Evolutionary conservation across 176 grass and related monocot species (phyloP).

Genomic region (Tuctoria greenei): DNA sequence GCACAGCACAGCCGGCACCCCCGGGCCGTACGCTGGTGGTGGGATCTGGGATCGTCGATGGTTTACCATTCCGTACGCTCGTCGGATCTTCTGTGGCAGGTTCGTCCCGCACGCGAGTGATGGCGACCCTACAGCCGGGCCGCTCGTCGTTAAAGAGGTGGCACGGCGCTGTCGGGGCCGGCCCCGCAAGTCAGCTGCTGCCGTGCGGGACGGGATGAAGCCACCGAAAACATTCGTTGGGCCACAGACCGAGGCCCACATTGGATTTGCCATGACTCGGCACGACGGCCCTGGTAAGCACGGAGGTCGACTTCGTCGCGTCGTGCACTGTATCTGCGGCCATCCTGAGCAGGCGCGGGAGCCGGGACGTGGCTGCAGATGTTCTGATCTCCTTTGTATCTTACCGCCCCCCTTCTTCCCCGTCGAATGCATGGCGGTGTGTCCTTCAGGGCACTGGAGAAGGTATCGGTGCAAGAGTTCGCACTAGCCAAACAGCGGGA

Average conservation of each 20-base stretch:
- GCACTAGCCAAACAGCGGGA: too few species aligned
- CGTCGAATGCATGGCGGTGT: too few species aligned
- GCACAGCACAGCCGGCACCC: not conserved
- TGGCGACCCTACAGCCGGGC: not conserved
- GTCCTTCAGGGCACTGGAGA: too few species aligned
- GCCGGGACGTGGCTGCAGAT: too few species aligned
- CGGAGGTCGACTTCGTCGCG: too few species aligned
- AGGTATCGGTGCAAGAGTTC: too few species aligned
- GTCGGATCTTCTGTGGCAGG: slow-evolving; percentile 18
- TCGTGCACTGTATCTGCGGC: too few species aligned
- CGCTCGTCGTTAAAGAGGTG: not conserved
- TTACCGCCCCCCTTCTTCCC: too few species aligned
- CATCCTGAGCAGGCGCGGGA: too few species aligned
- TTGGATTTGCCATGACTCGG: not conserved
- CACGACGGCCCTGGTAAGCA: too few species aligned
- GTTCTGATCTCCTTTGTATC: too few species aligned
- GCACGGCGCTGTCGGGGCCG: not conserved
- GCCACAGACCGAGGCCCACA: slow-evolving; percentile 3
- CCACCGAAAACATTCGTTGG: not conserved
- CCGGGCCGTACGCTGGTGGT: not conserved
- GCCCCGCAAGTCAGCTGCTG: not conserved
- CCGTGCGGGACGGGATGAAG: not conserved
- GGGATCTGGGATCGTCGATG: not conserved
- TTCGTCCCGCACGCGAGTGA: not conserved
- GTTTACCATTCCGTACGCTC: not conserved